phyloP scores from a whole-genome alignment of 2,329 filamentous ascomycete species.

The Colletotrichum spinosum region DNA sequence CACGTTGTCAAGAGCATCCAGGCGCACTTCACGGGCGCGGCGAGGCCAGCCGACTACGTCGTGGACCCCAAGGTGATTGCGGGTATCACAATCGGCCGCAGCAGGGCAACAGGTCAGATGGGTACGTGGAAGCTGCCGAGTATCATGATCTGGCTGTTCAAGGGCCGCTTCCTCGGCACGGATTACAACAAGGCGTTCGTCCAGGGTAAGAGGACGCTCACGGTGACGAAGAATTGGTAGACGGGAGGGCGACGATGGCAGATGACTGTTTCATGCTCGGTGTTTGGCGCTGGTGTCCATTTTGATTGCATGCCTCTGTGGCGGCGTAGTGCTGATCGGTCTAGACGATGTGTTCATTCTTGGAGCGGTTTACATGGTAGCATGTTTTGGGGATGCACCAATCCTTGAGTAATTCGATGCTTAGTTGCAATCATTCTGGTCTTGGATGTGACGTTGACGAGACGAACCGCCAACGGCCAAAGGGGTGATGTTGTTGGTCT shows the following conservation, averaged over 20 bases:
- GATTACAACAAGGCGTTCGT: constrained; percentile 32
- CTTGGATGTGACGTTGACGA: constrained; percentile 7
- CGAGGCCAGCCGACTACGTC: constrained; percentile 38
- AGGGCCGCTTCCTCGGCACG: constrained; percentile 46
- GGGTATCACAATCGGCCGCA: constrained; percentile 54
- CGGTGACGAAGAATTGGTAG: constrained; percentile 31
- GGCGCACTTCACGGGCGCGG: constrained; percentile 45
- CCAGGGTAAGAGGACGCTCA: constrained; percentile 30
- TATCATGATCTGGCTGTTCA: constrained; percentile 47
- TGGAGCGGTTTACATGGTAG: too few species aligned
- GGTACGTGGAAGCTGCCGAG: constrained; percentile 48
- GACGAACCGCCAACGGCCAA: neutral
- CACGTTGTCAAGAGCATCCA: constrained; percentile 51
- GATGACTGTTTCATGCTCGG: constrained; percentile 9
- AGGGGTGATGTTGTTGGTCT: neutral
- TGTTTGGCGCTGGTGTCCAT: constrained; percentile 5
- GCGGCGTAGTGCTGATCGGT: too few species aligned
- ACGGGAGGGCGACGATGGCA: neutral
- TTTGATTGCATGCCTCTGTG: neutral
- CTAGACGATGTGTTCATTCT: too few species aligned
- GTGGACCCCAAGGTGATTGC: constrained; percentile 47
- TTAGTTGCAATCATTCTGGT: constrained; percentile 10
- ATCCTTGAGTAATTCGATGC: too few species aligned
- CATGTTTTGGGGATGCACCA: too few species aligned
- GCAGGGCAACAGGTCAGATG: constrained; percentile 49